Evolutionary conservation across 2,329 filamentous ascomycete genomes (phyloP).

Genomic region (Trichoderma breve): DNA sequence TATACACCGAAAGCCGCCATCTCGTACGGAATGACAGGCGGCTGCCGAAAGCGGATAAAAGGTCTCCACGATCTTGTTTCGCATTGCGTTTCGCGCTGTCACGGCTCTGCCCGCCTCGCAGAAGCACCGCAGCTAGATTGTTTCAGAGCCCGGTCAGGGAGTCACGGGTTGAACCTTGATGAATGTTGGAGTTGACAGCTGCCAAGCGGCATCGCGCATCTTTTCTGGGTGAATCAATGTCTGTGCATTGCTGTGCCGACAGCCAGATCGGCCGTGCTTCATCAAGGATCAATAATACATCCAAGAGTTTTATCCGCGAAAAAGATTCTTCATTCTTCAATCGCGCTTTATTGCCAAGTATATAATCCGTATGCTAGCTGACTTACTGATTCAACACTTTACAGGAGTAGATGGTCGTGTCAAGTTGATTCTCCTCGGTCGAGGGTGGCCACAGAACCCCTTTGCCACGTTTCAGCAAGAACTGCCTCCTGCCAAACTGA

Average conservation of each 20-base stretch:
- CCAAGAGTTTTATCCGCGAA: neutral
- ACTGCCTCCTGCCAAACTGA: neutral
- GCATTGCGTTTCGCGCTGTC: slow-evolving; percentile 6
- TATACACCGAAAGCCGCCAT: neutral
- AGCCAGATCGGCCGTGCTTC: neutral
- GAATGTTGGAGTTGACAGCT: neutral
- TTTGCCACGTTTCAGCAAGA: slow-evolving; percentile 27
- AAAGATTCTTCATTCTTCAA: neutral
- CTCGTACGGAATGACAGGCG: neutral
- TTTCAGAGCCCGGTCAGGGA: slow-evolving; percentile 8
- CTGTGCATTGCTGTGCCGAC: neutral
- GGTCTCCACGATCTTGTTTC: slow-evolving; percentile 1
- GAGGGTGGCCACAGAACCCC: neutral
- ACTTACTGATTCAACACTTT: neutral
- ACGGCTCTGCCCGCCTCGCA: neutral
- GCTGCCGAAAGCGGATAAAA: neutral
- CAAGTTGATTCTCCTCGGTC: neutral
- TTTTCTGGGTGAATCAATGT: neutral
- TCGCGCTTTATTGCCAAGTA: neutral
- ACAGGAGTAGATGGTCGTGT: neutral
- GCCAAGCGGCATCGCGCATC: neutral
- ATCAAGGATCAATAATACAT: neutral
- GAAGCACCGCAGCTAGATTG: neutral
- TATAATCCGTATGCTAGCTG: neutral
- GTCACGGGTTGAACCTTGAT: neutral